A percentile compares a stretch with the other conserved stretches of the same genome.
phyloP scores from a whole-genome alignment of 371 early-diverging fungal species.

The Paraphysoderma sedebokerense region DNA sequence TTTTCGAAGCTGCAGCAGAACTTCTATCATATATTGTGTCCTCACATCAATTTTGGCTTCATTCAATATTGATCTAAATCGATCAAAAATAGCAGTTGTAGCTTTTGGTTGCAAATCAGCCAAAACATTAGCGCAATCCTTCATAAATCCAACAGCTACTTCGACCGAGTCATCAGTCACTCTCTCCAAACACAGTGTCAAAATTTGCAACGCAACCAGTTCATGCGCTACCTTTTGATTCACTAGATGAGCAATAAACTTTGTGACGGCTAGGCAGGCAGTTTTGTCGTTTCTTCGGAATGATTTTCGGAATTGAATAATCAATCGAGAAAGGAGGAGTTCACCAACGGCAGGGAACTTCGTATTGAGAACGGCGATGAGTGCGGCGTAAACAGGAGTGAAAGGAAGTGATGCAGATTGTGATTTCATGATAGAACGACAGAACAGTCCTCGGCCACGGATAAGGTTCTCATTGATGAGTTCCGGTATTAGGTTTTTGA shows the following conservation, averaged over 20 bases:
- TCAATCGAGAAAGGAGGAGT: slow-evolving; percentile 63
- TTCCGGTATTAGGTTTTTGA: slow-evolving; percentile 79
- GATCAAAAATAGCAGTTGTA: slow-evolving; percentile 77
- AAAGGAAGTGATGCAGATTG: slow-evolving; percentile 77
- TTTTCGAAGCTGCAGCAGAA: slow-evolving; percentile 83
- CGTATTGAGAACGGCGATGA: slow-evolving; percentile 80
- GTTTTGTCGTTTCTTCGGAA: slow-evolving; percentile 83
- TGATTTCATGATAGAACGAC: slow-evolving; percentile 78
- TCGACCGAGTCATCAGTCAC: slow-evolving; percentile 96
- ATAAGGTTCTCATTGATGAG: slow-evolving; percentile 80
- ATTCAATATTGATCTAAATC: slow-evolving; percentile 79
- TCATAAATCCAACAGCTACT: slow-evolving; percentile 90
- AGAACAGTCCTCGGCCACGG: slow-evolving; percentile 82
- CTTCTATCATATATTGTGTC: slow-evolving; percentile 94
- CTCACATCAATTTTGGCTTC: slow-evolving; percentile 88
- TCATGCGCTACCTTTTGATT: slow-evolving; percentile 85
- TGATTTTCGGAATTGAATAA: slow-evolving; percentile 77
- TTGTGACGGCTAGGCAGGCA: slow-evolving; percentile 59
- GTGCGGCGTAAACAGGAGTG: slow-evolving; percentile 82
- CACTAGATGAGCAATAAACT: slow-evolving; percentile 82
- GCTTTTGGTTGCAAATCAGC: slow-evolving; percentile 60
- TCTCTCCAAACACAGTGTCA: slow-evolving; percentile 67
- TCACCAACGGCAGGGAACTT: slow-evolving; percentile 85
- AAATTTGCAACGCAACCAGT: slow-evolving; percentile 70
- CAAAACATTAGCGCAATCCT: slow-evolving; percentile 74